These are phyloP conservation scores for Alternaria sp. DNA, from an alignment of 2,329 filamentous ascomycete species.

Conservation along the genomic window DNA sequence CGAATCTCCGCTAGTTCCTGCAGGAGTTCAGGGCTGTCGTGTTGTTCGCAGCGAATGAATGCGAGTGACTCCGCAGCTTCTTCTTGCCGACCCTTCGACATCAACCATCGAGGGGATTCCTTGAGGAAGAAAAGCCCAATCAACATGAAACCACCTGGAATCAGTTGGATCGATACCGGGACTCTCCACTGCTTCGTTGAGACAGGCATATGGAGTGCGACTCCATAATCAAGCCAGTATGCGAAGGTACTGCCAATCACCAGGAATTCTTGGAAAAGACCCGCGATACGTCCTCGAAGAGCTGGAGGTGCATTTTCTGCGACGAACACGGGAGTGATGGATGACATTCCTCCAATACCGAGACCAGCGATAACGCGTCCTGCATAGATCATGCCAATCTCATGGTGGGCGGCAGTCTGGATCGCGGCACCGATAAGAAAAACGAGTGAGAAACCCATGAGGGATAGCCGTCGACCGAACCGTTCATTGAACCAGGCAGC, in stretches of 20 bases:
- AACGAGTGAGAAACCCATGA: slow-evolving; percentile 12
- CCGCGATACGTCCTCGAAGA: slow-evolving; percentile 66
- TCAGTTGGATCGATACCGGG: slow-evolving; percentile 70
- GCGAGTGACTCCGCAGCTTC: slow-evolving; percentile 67
- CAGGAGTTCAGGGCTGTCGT: slow-evolving; percentile 55
- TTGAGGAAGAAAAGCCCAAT: slow-evolving; percentile 54
- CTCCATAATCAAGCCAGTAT: slow-evolving; percentile 55
- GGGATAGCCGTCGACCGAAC: slow-evolving; percentile 13
- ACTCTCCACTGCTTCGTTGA: slow-evolving; percentile 58
- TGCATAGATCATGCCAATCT: slow-evolving; percentile 16
- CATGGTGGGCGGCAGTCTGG: slow-evolving; percentile 16
- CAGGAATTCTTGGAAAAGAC: slow-evolving; percentile 58
- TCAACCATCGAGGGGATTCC: slow-evolving; percentile 57
- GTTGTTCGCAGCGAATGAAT: slow-evolving; percentile 14
- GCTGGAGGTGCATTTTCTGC: slow-evolving; percentile 63
- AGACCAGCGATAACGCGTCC: slow-evolving; percentile 61
- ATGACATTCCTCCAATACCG: slow-evolving; percentile 62
- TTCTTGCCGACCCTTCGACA: slow-evolving; percentile 53
- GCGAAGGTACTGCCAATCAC: slow-evolving; percentile 50
- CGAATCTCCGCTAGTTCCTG: slow-evolving; percentile 69
- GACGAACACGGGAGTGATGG: slow-evolving; percentile 60
- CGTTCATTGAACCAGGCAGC: slow-evolving; percentile 16
- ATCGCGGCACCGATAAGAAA: slow-evolving; percentile 16
- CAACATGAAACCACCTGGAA: slow-evolving; percentile 68
- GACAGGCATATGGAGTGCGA: slow-evolving; percentile 53